Evolutionary conservation across 805 yeast species (phyloP), one percentile per base, ranked within the genome.

Genomic region (Yarrowia sp.): DNA sequence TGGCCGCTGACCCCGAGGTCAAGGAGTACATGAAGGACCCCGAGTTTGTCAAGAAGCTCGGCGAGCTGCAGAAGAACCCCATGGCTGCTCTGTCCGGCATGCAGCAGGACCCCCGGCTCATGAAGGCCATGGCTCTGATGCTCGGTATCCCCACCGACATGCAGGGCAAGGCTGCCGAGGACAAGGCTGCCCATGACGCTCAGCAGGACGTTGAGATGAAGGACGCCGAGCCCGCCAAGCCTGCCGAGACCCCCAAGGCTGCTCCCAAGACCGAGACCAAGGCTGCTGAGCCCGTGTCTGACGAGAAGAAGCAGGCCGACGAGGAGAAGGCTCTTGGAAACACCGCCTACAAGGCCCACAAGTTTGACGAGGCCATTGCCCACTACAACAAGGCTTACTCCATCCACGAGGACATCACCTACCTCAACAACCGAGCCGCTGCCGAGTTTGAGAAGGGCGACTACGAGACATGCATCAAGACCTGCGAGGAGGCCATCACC

Each of bases 361-460:
- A 92, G 72, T 95, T 95, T 70, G 97, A 91, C 73, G 96, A 88
- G 72, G 99, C 99, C 48, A 93, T 95, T 74, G 90, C 79, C 65
- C 80, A 85, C 67, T 95, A 95, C 79, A 81, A 89, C 74, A 83
- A 86, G 73, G 99, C 99, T 1, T 95, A 91, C 89, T 88, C 86
- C 35, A 75, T 85, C 21, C 77, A 81, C 78, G 83, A 86, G 73
- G 98, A 95, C 74, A 90, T 93, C 72, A 93, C 98, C 0, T 95
- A 89, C 75, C 82, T 95, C 75, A 95, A 96, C 81, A 95, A 95
- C 82, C 86, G 96, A 72, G 95, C 99, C 41, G 98, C 99, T 65
- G 99, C 99, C 35, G 97, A 95, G 78, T 95, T 78, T 73, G 99
- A 95, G 79, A 91, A 92, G 76, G 97, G 95, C 67, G 97, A 92